Evolutionary conservation across 2,329 filamentous ascomycete genomes (phyloP).

Genomic region (Exserohilum rostratum): DNA sequence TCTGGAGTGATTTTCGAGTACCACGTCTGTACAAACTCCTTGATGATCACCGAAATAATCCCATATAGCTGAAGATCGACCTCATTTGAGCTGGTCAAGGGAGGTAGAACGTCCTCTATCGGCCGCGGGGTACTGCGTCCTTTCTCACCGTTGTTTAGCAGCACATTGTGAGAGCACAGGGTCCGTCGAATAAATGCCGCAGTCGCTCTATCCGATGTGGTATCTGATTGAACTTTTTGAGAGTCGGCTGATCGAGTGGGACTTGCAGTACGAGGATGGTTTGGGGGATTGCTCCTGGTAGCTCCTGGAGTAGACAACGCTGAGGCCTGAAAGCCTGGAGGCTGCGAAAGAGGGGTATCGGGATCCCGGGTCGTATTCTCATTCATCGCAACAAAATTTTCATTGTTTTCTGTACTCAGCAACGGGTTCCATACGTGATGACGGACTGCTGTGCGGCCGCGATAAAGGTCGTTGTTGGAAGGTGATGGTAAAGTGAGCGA

Average conservation of each 20-base stretch:
- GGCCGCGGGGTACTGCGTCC: slow-evolving; percentile 65
- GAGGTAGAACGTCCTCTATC: slow-evolving; percentile 83
- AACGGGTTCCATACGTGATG: slow-evolving; percentile 16
- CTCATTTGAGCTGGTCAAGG: slow-evolving; percentile 91
- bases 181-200: slow-evolving; percentile 79
- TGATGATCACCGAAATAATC: slow-evolving; percentile 84
- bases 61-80: slow-evolving; percentile 93
- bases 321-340: slow-evolving; percentile 27
- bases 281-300: slow-evolving; percentile 19
- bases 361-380: slow-evolving; percentile 32
- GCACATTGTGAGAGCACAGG: slow-evolving; percentile 72
- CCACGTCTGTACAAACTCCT: slow-evolving; percentile 91
- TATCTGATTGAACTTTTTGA: slow-evolving; percentile 40
- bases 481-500: slow-evolving; percentile 11
- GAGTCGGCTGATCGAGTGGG: slow-evolving; percentile 25
- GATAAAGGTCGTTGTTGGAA: slow-evolving; percentile 13
- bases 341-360: slow-evolving; percentile 28
- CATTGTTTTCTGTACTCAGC: slow-evolving; percentile 20
- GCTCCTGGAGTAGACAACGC: slow-evolving; percentile 15
- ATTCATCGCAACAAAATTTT: slow-evolving; percentile 31
- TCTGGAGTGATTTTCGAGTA: slow-evolving; percentile 92
- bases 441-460: slow-evolving; percentile 13
- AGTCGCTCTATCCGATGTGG: slow-evolving; percentile 78
- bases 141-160: slow-evolving; percentile 58
- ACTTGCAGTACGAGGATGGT: slow-evolving; percentile 22